phyloP scores from a whole-genome alignment of 1,284 basidiomycete species.

The Abortiporus biennis region DNA sequence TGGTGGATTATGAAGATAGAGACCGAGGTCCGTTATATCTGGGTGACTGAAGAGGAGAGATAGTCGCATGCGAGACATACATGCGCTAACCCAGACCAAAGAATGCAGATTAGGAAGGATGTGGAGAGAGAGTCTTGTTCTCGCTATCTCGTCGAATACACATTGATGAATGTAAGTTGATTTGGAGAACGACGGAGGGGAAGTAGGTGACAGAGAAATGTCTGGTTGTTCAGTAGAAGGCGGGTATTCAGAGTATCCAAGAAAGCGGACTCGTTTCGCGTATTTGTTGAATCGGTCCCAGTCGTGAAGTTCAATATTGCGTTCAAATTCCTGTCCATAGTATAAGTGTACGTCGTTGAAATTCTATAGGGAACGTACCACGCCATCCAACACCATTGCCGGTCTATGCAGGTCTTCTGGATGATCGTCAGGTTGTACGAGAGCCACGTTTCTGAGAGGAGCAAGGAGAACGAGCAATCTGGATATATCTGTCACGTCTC shows the following conservation, averaged over 20 bases:
- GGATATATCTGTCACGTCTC: constrained; percentile 26
- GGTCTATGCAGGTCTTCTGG: neutral
- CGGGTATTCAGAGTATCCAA: too few species aligned
- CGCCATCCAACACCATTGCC: neutral
- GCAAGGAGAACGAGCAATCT: constrained; percentile 41
- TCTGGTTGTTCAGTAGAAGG: too few species aligned
- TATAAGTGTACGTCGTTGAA: neutral
- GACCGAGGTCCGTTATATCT: constrained; percentile 28
- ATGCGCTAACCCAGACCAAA: constrained; percentile 31
- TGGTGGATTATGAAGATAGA: constrained; percentile 20
- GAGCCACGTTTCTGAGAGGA: too few species aligned
- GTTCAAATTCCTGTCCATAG: constrained; percentile 30
- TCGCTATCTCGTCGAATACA: constrained; percentile 48
- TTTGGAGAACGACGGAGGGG: too few species aligned
- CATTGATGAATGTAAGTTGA: too few species aligned
- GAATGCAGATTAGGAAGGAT: constrained; percentile 48
- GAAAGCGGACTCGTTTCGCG: constrained; percentile 49
- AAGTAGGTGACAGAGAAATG: too few species aligned
- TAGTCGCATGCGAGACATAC: constrained; percentile 22
- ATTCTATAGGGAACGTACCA: neutral
- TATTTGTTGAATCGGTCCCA: constrained; percentile 55
- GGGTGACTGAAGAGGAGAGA: constrained; percentile 41
- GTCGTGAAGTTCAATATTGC: constrained; percentile 40
- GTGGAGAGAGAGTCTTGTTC: constrained; percentile 42
- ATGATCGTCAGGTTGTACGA: too few species aligned